Percentiles rank a stretch among this genome's conserved stretches.
Conservation (phyloP, 495 filamentous ascomycete species). For the Poronia punctata region DNA sequence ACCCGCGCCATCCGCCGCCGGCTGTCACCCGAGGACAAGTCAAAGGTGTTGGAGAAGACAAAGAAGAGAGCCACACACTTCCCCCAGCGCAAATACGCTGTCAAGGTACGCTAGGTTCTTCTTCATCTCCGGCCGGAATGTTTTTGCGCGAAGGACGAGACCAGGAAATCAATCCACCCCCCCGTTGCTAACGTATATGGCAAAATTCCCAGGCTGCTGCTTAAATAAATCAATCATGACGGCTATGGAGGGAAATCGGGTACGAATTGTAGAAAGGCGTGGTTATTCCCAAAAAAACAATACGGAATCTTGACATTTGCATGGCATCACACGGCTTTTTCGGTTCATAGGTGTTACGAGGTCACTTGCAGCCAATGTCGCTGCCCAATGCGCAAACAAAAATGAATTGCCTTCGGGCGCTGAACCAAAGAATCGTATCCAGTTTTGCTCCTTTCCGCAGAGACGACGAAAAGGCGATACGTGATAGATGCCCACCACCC, state of each 20-base stretch:
- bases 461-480: conserved; percentile 5
- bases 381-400: conserved; percentile 26
- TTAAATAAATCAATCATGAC: conserved; percentile 16
- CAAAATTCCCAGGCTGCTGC: conserved; percentile 16
- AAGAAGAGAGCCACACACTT: conserved; percentile 94
- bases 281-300: conserved; percentile 31
- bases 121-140: neutral
- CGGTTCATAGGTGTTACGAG: conserved; percentile 33
- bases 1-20: conserved; percentile 92
- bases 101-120: conserved; percentile 67
- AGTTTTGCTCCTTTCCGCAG: neutral
- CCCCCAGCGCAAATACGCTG: conserved; percentile 94
- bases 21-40: conserved; percentile 82
- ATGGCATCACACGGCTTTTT: conserved; percentile 34
- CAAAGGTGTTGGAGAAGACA: conserved; percentile 75
- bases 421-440: conserved; percentile 10
- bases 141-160: conserved; percentile 8
- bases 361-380: conserved; percentile 29
- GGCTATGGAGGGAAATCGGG: conserved; percentile 16
- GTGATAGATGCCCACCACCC: conserved; percentile 9
- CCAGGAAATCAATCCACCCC: no score
- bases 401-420: conserved; percentile 25
- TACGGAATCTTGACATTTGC: conserved; percentile 30
- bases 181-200: no score
- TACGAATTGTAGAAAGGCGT: conserved; percentile 15